These are phyloP conservation scores for Fusarium nodosum DNA, from an alignment of 2,329 filamentous ascomycete species.

Conservation along the genomic window DNA sequence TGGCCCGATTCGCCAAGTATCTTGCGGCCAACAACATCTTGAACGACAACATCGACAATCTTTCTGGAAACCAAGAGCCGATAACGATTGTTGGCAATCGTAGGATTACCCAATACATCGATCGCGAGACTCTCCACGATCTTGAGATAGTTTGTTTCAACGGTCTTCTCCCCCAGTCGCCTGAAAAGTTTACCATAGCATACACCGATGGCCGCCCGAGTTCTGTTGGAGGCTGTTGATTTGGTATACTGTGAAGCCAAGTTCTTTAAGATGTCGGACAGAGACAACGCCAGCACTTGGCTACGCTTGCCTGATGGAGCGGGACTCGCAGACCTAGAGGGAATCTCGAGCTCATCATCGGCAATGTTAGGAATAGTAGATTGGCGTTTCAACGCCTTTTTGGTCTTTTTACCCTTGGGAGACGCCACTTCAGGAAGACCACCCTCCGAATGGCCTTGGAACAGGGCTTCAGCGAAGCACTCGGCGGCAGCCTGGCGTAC, in stretches of 20 bases:
- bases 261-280: constrained; percentile 82
- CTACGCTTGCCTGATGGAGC: constrained; percentile 76
- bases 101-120: constrained; percentile 82
- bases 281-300: constrained; percentile 78
- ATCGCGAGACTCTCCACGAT: constrained; percentile 85
- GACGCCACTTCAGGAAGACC: constrained; percentile 62
- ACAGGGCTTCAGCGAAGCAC: constrained; percentile 84
- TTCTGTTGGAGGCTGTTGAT: constrained; percentile 81
- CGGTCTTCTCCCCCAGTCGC: constrained; percentile 82
- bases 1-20: constrained; percentile 93
- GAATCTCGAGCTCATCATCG: constrained; percentile 80
- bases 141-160: constrained; percentile 84
- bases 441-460: constrained; percentile 77
- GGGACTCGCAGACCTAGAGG: constrained; percentile 78
- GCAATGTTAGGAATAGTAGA: constrained; percentile 71
- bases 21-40: constrained; percentile 83
- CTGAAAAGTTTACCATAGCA: constrained; percentile 88
- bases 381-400: constrained; percentile 68
- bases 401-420: constrained; percentile 77
- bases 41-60: constrained; percentile 85
- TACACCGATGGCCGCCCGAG: constrained; percentile 84
- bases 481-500: constrained; percentile 90
- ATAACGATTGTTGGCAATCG: constrained; percentile 86
- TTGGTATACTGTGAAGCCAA: constrained; percentile 86
- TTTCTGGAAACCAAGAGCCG: constrained; percentile 86